Conservation (phyloP, 495 filamentous ascomycete species). For the Penicillium turbatum region DNA sequence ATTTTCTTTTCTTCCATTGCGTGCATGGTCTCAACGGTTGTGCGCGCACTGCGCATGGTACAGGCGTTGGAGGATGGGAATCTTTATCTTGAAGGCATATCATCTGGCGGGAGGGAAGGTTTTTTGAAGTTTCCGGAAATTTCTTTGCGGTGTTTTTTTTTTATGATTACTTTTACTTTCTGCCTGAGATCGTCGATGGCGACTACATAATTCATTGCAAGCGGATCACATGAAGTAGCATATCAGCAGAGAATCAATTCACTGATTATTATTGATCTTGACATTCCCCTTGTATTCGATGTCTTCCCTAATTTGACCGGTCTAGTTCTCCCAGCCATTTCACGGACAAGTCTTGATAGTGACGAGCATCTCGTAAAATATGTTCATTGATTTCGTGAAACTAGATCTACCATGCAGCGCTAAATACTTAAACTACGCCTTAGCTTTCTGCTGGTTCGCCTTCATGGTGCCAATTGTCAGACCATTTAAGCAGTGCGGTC, state of each 20-base stretch:
- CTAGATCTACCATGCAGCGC: background rate
- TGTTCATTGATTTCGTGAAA: background rate
- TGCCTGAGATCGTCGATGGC: background rate
- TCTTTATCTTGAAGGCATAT: background rate
- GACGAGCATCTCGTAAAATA: background rate
- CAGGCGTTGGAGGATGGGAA: constrained; percentile 5
- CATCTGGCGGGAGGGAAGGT: background rate
- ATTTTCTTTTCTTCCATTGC: constrained; percentile 10
- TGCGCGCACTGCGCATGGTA: constrained; percentile 1
- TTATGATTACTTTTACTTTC: background rate
- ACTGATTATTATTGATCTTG: too few species aligned
- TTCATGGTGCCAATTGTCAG: background rate
- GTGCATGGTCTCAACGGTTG: constrained; percentile 1
- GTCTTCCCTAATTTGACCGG: too few species aligned
- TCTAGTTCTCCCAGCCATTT: too few species aligned
- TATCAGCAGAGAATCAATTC: background rate
- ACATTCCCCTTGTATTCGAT: background rate
- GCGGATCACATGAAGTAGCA: background rate
- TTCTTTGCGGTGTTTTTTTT: background rate
- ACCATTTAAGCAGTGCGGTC: constrained; percentile 13
- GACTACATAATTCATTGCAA: background rate
- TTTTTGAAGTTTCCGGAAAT: background rate
- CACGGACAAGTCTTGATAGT: background rate
- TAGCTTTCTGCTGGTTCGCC: background rate
- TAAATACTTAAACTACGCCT: background rate